These are phyloP conservation scores for Fusarium sp. DNA, from an alignment of 2,329 filamentous ascomycete genomes.

Conservation along the genomic window DNA sequence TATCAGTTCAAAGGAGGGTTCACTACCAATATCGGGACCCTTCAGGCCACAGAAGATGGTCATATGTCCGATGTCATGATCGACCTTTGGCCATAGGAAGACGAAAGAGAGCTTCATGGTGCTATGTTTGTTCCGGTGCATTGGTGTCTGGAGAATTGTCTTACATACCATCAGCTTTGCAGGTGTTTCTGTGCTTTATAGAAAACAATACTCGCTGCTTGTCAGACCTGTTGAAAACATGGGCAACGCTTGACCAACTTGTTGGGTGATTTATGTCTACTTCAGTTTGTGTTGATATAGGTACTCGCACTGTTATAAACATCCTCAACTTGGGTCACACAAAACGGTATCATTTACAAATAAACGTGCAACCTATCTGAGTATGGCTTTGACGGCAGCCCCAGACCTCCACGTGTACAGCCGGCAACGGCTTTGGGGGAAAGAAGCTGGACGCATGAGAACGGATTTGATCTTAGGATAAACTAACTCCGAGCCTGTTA, in stretches of 20 bases:
- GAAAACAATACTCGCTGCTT: constrained; percentile 13
- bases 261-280: neutral
- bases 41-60: neutral
- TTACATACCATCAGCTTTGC: constrained; percentile 32
- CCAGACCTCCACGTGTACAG: constrained; percentile 28
- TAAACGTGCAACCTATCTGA: neutral
- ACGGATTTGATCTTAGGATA: neutral
- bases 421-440: neutral
- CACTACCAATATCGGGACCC: neutral
- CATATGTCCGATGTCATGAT: neutral
- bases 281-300: neutral
- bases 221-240: neutral
- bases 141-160: constrained; percentile 39
- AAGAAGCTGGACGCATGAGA: constrained; percentile 15
- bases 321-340: neutral
- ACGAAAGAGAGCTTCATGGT: constrained; percentile 11
- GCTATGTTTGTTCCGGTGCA: constrained; percentile 36
- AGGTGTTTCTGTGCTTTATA: constrained; percentile 28
- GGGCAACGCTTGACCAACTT: neutral
- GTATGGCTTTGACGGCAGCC: constrained; percentile 9
- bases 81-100: neutral
- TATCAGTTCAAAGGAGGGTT: neutral
- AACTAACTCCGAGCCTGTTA: neutral
- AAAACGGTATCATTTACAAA: neutral
- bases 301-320: neutral